Evolutionary conservation across 2,329 filamentous ascomycete species (phyloP).

Genomic region (Byssochlamys sp.): DNA sequence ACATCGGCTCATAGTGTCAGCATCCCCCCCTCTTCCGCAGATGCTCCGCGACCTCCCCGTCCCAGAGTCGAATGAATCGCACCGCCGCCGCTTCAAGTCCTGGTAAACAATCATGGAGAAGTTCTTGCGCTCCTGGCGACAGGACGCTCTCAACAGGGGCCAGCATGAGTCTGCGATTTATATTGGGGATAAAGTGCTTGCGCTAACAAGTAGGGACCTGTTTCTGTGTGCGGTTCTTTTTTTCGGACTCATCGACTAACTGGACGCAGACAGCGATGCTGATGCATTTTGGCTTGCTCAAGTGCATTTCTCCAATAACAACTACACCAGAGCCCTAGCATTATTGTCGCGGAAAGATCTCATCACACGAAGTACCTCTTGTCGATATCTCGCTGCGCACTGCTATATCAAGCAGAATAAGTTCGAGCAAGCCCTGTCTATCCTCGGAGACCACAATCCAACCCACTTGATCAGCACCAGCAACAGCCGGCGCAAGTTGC

Average conservation of each 20-base stretch:
- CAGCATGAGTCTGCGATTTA: slow-evolving; percentile 96
- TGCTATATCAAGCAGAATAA: slow-evolving; percentile 87
- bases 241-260: slow-evolving; percentile 7
- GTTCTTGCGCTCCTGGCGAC: slow-evolving; percentile 86
- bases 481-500: slow-evolving; percentile 59
- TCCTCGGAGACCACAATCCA: slow-evolving; percentile 90
- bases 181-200: slow-evolving; percentile 91
- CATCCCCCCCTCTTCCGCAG: neutral
- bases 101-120: slow-evolving; percentile 59
- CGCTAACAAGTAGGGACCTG: slow-evolving; percentile 65
- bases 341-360: slow-evolving; percentile 79
- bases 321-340: slow-evolving; percentile 82
- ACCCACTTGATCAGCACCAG: slow-evolving; percentile 68
- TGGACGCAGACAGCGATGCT: slow-evolving; percentile 65
- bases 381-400: slow-evolving; percentile 84
- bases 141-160: slow-evolving; percentile 88
- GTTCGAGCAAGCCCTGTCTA: slow-evolving; percentile 74
- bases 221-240: slow-evolving; percentile 1
- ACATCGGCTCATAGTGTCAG: neutral
- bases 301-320: slow-evolving; percentile 88
- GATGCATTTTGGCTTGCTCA: slow-evolving; percentile 98
- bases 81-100: neutral
- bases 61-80: neutral
- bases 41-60: neutral
- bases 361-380: slow-evolving; percentile 69